phyloP scores from a whole-genome alignment of 768 basidiomycete species.

The Podaxis pistillaris region DNA sequence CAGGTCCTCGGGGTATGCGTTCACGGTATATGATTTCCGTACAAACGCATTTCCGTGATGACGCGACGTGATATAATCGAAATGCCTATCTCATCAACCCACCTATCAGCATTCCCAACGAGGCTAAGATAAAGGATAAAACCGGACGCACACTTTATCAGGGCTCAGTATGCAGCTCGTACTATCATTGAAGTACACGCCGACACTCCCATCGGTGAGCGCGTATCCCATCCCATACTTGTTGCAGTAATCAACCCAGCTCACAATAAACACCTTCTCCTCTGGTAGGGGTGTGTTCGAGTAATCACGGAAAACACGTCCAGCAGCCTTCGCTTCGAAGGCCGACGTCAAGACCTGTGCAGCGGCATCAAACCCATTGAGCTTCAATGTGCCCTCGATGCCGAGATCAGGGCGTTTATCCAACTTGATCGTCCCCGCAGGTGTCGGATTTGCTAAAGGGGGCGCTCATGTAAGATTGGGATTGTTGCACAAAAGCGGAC shows the following conservation, averaged over 20 bases:
- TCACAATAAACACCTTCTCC: constrained; percentile 88
- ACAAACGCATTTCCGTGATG: constrained; percentile 65
- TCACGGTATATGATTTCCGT: constrained; percentile 68
- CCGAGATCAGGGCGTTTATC: constrained; percentile 10
- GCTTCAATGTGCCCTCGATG: constrained; percentile 22
- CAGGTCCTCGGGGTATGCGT: constrained; percentile 76
- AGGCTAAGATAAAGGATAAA: constrained; percentile 1
- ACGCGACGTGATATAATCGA: constrained; percentile 82
- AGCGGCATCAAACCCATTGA: constrained; percentile 69
- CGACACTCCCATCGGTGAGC: constrained; percentile 90
- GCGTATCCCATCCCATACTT: constrained; percentile 99
- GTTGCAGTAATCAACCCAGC: constrained; percentile 99
- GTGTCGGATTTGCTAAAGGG: not conserved
- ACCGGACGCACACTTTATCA: constrained; percentile 71
- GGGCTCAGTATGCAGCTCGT: constrained; percentile 83
- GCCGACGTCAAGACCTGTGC: constrained; percentile 49
- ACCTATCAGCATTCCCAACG: not conserved
- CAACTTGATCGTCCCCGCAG: not conserved
- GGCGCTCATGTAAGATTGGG: not conserved
- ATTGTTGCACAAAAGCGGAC: constrained; percentile 1
- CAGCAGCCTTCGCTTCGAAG: constrained; percentile 64
- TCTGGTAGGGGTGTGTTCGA: constrained; percentile 31
- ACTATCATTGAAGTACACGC: constrained; percentile 96
- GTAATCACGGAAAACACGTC: constrained; percentile 60
- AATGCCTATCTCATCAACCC: constrained; percentile 53